Conservation (phyloP, 495 filamentous ascomycete species). For the Immersiella caudata region DNA sequence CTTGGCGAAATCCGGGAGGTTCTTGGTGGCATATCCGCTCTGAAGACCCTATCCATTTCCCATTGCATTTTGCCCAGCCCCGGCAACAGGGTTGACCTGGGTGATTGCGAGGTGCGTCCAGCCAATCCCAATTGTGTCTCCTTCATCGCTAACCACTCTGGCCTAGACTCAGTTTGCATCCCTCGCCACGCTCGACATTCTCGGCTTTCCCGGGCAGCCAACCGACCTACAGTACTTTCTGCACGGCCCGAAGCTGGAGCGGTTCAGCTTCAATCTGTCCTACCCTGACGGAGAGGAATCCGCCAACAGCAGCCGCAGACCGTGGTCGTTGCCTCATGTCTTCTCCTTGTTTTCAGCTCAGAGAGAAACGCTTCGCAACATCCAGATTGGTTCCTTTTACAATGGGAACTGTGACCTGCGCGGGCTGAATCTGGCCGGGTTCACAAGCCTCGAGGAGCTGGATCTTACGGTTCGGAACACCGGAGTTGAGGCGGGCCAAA, state of each 20-base stretch:
- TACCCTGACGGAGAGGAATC: not conserved
- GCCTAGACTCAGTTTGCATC: not conserved
- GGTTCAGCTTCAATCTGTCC: not conserved
- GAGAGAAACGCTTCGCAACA: not conserved
- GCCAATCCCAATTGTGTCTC: not conserved
- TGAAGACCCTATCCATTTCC: too few relatives aligned
- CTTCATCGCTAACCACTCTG: not conserved
- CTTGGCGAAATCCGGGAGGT: too few relatives aligned
- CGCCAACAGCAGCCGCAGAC: not conserved
- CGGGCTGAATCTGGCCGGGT: not conserved
- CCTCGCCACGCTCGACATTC: not conserved
- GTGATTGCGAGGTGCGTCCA: not conserved
- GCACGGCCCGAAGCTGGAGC: not conserved
- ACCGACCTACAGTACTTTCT: not conserved
- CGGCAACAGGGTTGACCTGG: not conserved
- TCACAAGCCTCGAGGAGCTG: not conserved
- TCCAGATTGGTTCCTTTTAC: not conserved
- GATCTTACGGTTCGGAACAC: not conserved
- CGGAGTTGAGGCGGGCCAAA: not conserved
- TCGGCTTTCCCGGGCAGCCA: not conserved
- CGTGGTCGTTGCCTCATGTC: not conserved
- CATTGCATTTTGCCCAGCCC: not conserved
- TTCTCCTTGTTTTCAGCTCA: not conserved
- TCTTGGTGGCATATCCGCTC: too few relatives aligned
- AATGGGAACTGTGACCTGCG: not conserved